Evolutionary conservation across 257 asterid genomes (phyloP).

Genomic region (Capsicum baccatum): DNA sequence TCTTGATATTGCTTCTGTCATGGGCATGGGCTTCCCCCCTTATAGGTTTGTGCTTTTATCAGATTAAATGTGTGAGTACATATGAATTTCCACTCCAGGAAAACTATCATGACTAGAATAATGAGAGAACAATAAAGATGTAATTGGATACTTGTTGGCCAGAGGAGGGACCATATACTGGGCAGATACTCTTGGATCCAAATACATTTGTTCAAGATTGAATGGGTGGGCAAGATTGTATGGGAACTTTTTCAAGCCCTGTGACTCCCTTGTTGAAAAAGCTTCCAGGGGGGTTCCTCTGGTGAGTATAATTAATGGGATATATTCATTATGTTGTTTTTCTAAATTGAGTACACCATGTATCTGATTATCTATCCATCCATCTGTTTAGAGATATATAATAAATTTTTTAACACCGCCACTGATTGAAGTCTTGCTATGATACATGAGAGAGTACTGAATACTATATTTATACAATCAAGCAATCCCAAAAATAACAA

Average conservation of each 20-base stretch:
- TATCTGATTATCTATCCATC: not conserved
- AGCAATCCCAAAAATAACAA: not conserved
- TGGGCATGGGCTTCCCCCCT: slow-evolving; percentile 99
- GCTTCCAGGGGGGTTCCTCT: slow-evolving; percentile 82
- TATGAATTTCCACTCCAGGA: not conserved
- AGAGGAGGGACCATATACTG: slow-evolving; percentile 95
- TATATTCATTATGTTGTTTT: not conserved
- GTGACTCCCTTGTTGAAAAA: slow-evolving; percentile 76
- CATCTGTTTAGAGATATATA: no score
- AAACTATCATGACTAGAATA: slow-evolving; percentile 5
- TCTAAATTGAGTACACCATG: not conserved
- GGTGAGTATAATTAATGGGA: slow-evolving; percentile 56
- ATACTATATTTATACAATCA: not conserved
- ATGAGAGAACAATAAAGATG: not conserved
- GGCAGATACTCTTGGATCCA: slow-evolving; percentile 94
- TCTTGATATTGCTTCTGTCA: slow-evolving; percentile 87
- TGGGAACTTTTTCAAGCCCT: slow-evolving; percentile 88
- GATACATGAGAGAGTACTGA: not conserved
- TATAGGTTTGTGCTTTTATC: slow-evolving; percentile 60
- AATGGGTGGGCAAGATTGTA: slow-evolving; percentile 73
- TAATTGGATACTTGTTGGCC: slow-evolving; percentile 28
- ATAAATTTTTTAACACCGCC: no score
- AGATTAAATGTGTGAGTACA: not conserved
- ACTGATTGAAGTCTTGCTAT: no score
- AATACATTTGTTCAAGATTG: slow-evolving; percentile 77